Base-by-base conservation (phyloP, 2,329 filamentous ascomycete species). In the Chaetomiaceae sp. region DNA sequence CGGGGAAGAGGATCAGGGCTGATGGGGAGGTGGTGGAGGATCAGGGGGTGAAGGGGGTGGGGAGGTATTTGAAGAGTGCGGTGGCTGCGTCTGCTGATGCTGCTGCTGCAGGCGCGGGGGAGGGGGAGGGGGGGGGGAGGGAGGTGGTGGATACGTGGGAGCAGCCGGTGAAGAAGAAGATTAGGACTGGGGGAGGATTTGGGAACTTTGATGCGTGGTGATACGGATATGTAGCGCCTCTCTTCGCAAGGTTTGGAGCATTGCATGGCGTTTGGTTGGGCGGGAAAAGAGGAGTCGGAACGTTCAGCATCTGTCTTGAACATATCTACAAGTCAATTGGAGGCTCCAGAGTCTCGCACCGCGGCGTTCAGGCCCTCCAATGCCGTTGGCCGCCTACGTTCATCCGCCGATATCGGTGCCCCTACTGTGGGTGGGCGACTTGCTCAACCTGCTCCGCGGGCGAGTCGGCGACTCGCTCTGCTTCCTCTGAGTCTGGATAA, bases 121-220 rank as follows among this genome's bases (percentile, higher is more conserved):
- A 24, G 62, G 27, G 54, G 56, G 35, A 45, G 60, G 20, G 52
- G 62, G 42, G 52, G 55, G 38, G 64, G 58, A 42, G 45, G 17
- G 78, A 83, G 51, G 75, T 20, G 6, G 33, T 82, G 17, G 82
- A 83, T 48, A 71, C 76, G 30, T 84, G 80, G 63, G 80, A 81
- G 45, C 81, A 88, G 57, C 88, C 86, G 15, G 78, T 74, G 4
- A 82, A 79, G 65, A 97, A 96, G 69, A 97, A 95, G 69, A 67
- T 72, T 2, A 93, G 86, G 62, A 74, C 81, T 26, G 45, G 47
- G 12, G 49, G 47, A n/a, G 49, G 88, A 0, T 98, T 97, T 73
- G 90, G 91, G 2, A 95, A 96, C 66, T 98, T 98, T 65, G 90
- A 95, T 67, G 78, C 72, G 30, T 98, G 93, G 91, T 96, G 71